A percentile compares a stretch with the other conserved stretches of the same genome.
phyloP scores from a whole-genome alignment of 148 eudicot genomes.

The Tetragonia tetragonoides region DNA sequence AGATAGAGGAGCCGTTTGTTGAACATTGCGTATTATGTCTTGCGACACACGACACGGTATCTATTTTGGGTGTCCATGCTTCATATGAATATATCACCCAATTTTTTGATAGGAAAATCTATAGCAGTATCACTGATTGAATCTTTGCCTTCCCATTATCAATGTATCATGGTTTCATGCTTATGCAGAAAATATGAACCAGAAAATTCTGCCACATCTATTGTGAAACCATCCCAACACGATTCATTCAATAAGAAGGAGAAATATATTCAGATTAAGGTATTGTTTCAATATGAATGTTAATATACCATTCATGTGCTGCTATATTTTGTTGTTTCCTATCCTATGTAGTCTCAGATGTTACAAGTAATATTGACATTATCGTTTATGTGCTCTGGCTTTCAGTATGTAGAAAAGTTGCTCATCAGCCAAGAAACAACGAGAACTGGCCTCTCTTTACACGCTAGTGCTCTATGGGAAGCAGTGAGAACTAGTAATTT shows the following conservation, averaged over 20 bases:
- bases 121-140: neutral
- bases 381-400: slow-evolving; percentile 9
- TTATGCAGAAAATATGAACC: slow-evolving; percentile 50
- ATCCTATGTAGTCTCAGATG: neutral
- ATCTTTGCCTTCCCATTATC: neutral
- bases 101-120: no score
- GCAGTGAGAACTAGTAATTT: slow-evolving; percentile 68
- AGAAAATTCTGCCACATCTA: slow-evolving; percentile 26
- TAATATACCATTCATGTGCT: neutral
- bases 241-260: slow-evolving; percentile 65
- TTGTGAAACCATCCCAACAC: slow-evolving; percentile 56
- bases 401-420: slow-evolving; percentile 70
- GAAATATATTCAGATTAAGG: slow-evolving; percentile 84
- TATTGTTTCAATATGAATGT: slow-evolving; percentile 25
- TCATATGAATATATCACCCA: no score
- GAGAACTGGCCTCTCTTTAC: slow-evolving; percentile 31
- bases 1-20: no score
- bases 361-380: neutral
- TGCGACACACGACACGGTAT: no score
- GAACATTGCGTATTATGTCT: no score
- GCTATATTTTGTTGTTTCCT: neutral
- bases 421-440: slow-evolving; percentile 46
- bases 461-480: slow-evolving; percentile 70
- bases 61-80: no score
- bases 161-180: neutral